These are phyloP conservation scores for Zopfia rhizophila DNA, from an alignment of 2,329 filamentous ascomycete species.

Conservation along the genomic window DNA sequence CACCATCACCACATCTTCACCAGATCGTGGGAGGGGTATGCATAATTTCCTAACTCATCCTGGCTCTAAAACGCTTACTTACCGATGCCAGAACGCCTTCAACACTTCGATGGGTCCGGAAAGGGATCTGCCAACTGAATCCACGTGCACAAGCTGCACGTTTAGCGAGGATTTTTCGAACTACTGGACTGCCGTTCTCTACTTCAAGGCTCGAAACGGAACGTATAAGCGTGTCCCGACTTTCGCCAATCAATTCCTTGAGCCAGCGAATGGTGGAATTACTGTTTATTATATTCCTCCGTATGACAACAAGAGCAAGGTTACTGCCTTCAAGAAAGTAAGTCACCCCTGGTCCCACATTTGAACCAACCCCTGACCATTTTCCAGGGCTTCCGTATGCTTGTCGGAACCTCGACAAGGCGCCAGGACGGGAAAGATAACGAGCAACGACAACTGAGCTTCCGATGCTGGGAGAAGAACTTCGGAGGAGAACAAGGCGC, in stretches of 20 bases:
- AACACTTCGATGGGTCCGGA: conserved; percentile 17
- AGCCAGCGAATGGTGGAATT: conserved; percentile 13
- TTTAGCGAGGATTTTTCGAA: conserved; percentile 19
- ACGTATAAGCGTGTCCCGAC: conserved; percentile 20
- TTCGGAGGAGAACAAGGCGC: conserved; percentile 20
- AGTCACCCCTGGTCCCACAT: conserved; percentile 15
- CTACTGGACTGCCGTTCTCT: conserved; percentile 23
- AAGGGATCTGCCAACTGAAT: conserved; percentile 12
- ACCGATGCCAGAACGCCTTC: conserved; percentile 11
- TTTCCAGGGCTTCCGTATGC: conserved; percentile 25
- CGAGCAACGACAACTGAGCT: conserved; percentile 19
- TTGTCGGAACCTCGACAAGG: conserved; percentile 16
- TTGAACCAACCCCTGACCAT: no score
- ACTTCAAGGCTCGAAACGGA: conserved; percentile 20
- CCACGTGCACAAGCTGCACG: conserved; percentile 17
- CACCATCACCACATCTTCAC: conserved; percentile 17
- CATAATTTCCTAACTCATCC: background rate
- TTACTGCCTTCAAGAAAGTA: conserved; percentile 20
- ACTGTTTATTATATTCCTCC: conserved; percentile 14
- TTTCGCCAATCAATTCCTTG: conserved; percentile 22
- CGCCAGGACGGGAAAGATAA: conserved; percentile 15
- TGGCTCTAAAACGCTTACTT: background rate
- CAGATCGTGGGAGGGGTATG: conserved; percentile 16
- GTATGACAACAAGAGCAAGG: conserved; percentile 21
- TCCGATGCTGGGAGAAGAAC: conserved; percentile 26